Evolutionary conservation across 2,329 filamentous ascomycete species (phyloP).

Genomic region (Fusarium mundagurra): DNA sequence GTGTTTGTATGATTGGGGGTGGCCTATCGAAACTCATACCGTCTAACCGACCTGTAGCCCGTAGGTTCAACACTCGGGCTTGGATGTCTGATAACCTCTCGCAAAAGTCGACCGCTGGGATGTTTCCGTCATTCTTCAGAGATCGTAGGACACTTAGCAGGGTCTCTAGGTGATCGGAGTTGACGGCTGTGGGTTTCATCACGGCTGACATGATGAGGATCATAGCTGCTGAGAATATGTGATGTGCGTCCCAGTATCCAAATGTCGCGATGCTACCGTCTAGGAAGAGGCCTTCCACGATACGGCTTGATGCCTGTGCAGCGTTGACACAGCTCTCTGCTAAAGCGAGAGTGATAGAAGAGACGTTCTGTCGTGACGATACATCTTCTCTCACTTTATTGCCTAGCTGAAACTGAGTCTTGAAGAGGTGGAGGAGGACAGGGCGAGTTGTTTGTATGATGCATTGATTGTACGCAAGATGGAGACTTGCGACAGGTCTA

Average conservation of each 20-base stretch:
- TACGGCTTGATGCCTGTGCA: constrained; percentile 42
- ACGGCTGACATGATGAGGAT: constrained; percentile 47
- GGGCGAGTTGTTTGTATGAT: constrained; percentile 49
- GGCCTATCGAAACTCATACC: not conserved
- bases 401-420: constrained; percentile 42
- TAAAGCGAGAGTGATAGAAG: constrained; percentile 45
- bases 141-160: constrained; percentile 44
- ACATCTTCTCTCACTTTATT: constrained; percentile 9
- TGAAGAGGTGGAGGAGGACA: constrained; percentile 46
- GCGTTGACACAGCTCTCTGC: constrained; percentile 48
- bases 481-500: constrained; percentile 40
- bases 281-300: constrained; percentile 40
- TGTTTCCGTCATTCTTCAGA: constrained; percentile 45
- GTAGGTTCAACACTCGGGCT: constrained; percentile 21
- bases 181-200: constrained; percentile 41
- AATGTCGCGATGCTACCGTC: constrained; percentile 41
- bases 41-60: constrained; percentile 24
- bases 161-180: constrained; percentile 44
- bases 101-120: constrained; percentile 45
- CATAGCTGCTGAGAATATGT: constrained; percentile 46
- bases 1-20: not conserved
- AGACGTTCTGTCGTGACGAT: constrained; percentile 34
- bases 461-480: constrained; percentile 48
- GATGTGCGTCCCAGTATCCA: constrained; percentile 48
- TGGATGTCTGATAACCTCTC: constrained; percentile 43